Evolutionary conservation across 2,329 filamentous ascomycete species (phyloP).

Genomic region (Blastomyces gilchristii): DNA sequence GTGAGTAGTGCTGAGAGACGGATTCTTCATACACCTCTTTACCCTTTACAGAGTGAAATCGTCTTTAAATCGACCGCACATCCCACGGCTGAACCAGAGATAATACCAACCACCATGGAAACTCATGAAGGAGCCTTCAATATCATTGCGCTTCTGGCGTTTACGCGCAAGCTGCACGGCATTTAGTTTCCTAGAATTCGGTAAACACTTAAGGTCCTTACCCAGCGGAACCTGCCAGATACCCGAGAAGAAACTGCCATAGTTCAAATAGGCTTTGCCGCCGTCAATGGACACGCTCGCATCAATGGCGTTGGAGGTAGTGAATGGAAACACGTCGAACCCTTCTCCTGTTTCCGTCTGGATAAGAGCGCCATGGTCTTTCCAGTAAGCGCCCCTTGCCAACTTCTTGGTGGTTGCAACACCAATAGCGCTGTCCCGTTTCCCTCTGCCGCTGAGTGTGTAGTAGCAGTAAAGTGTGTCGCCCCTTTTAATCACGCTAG

Average conservation of each 20-base stretch:
- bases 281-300: constrained; percentile 21
- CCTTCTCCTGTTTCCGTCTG: constrained; percentile 22
- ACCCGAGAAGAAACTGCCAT: constrained; percentile 29
- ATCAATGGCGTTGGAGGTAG: constrained; percentile 30
- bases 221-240: constrained; percentile 29
- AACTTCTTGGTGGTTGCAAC: constrained; percentile 25
- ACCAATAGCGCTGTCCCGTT: constrained; percentile 28
- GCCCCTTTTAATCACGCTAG: constrained; percentile 23
- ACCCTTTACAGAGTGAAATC: neutral
- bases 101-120: constrained; percentile 30
- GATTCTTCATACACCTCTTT: neutral
- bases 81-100: constrained; percentile 31
- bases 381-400: constrained; percentile 21
- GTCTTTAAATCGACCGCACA: constrained; percentile 27
- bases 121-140: constrained; percentile 30
- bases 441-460: constrained; percentile 22
- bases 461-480: constrained; percentile 31
- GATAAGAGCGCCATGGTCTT: constrained; percentile 28
- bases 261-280: constrained; percentile 24
- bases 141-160: constrained; percentile 18
- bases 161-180: constrained; percentile 23
- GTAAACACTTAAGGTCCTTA: constrained; percentile 24
- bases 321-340: constrained; percentile 24
- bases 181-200: constrained; percentile 17
- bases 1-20: neutral